Conservation (phyloP, 805 yeast species). For the Zygoascus ofunaensis region DNA sequence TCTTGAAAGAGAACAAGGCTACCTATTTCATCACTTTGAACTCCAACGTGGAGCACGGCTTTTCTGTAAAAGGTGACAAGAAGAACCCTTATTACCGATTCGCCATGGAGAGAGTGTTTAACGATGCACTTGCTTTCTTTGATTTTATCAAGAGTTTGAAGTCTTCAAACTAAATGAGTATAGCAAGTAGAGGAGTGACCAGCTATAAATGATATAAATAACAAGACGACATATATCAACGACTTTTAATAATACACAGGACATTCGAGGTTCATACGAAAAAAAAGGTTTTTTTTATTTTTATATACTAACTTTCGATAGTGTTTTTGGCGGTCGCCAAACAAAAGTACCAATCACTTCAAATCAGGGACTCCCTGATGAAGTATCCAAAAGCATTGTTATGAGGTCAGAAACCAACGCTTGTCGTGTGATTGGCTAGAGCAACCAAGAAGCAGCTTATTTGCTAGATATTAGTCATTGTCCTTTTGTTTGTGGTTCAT, state of each 20-base stretch:
- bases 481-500: too few species aligned
- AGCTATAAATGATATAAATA: not conserved
- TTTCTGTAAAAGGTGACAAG: conserved; percentile 66
- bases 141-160: not conserved
- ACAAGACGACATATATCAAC: not conserved
- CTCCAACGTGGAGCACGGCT: conserved; percentile 65
- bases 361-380: not conserved
- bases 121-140: conserved; percentile 16
- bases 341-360: conserved; percentile 1
- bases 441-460: not conserved
- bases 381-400: not conserved
- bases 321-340: not conserved
- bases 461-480: not conserved
- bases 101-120: conserved; percentile 57
- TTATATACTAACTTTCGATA: conserved; percentile 1
- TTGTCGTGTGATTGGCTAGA: not conserved
- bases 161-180: not conserved
- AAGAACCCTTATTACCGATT: conserved; percentile 42
- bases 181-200: not conserved
- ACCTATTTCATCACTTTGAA: conserved; percentile 53
- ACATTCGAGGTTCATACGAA: too few species aligned
- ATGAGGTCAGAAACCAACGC: not conserved
- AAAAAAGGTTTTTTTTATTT: conserved; percentile 2
- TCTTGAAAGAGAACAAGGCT: conserved; percentile 43
- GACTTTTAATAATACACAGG: too few species aligned